Evolutionary conservation across 192 early-diverging fungal species (phyloP).

Genomic region (Coemansia sp.): DNA sequence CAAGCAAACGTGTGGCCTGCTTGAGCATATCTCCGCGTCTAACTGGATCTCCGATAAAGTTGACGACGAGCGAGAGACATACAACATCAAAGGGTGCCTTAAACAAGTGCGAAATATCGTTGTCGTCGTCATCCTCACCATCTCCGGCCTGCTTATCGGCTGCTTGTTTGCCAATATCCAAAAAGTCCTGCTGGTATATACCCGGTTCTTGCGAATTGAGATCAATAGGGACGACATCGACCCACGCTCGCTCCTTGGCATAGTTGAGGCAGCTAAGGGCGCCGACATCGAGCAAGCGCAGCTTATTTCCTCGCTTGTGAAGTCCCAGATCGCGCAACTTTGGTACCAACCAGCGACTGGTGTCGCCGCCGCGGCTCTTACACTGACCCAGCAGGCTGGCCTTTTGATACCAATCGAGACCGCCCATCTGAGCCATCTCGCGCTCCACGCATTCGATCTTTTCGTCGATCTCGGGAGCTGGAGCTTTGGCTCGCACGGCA

Average conservation of each 20-base stretch:
- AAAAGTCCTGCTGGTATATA: slow-evolving; percentile 81
- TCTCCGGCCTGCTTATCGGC: background rate
- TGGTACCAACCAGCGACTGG: slow-evolving; percentile 77
- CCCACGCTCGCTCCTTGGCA: slow-evolving; percentile 62
- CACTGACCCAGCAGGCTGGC: slow-evolving; percentile 81
- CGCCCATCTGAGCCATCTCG: slow-evolving; percentile 65
- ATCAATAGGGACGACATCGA: slow-evolving; percentile 77
- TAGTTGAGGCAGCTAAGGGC: slow-evolving; percentile 81
- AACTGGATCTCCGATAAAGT: slow-evolving; percentile 80
- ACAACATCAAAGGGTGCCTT: slow-evolving; percentile 66
- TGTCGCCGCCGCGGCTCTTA: slow-evolving; percentile 78
- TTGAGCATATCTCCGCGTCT: slow-evolving; percentile 71
- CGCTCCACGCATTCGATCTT: slow-evolving; percentile 11
- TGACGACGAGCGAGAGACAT: slow-evolving; percentile 81
- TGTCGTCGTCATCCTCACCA: slow-evolving; percentile 39
- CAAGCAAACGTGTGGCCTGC: slow-evolving; percentile 53
- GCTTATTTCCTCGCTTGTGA: background rate
- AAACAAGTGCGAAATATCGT: slow-evolving; percentile 23
- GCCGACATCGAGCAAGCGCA: slow-evolving; percentile 82
- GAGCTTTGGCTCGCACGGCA: slow-evolving; percentile 9
- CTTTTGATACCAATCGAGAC: slow-evolving; percentile 84
- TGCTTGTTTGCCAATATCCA: slow-evolving; percentile 52
- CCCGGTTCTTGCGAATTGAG: slow-evolving; percentile 77
- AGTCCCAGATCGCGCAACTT: slow-evolving; percentile 49
- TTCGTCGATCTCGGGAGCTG: slow-evolving; percentile 58